These are phyloP conservation scores for Debaryomyces sp. DNA, from an alignment of 1,139 yeast species.

Conservation along the genomic window DNA sequence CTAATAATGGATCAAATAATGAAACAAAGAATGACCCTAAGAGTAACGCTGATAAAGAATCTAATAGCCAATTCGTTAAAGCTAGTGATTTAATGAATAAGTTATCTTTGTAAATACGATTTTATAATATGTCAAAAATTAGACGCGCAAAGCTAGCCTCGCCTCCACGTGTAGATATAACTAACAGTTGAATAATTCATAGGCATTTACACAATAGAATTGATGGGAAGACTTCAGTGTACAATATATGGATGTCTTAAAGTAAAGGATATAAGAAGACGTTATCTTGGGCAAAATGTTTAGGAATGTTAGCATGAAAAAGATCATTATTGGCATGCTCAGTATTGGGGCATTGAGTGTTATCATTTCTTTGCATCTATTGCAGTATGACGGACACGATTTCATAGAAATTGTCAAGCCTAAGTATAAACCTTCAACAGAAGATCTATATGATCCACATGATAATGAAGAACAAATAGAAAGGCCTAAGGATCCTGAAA, in stretches of 20 bases:
- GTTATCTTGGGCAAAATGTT: not conserved
- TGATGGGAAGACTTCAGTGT: not conserved
- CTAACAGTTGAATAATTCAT: not conserved
- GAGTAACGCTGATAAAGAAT: not conserved
- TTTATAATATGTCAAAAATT: not conserved
- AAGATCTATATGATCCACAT: slow-evolving; percentile 10
- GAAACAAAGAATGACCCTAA: too few relatives aligned
- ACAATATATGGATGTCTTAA: not conserved
- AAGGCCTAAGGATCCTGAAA: not conserved
- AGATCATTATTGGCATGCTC: not conserved
- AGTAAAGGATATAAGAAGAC: not conserved
- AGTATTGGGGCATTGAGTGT: not conserved
- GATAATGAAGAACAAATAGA: slow-evolving; percentile 9
- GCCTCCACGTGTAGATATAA: not conserved
- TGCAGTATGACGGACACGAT: slow-evolving; percentile 6
- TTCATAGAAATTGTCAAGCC: slow-evolving; percentile 12
- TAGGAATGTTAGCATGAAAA: not conserved
- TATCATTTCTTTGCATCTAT: slow-evolving; percentile 6
- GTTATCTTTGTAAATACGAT: slow-evolving; percentile 2
- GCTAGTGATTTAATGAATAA: slow-evolving; percentile 17
- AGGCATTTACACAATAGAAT: not conserved
- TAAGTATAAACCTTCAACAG: slow-evolving; percentile 12
- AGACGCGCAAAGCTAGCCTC: not conserved
- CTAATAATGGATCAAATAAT: not conserved
- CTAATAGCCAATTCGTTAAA: slow-evolving; percentile 13